Evolutionary conservation across 2,329 filamentous ascomycete genomes (phyloP).

Genomic region (Exophiala sp.): DNA sequence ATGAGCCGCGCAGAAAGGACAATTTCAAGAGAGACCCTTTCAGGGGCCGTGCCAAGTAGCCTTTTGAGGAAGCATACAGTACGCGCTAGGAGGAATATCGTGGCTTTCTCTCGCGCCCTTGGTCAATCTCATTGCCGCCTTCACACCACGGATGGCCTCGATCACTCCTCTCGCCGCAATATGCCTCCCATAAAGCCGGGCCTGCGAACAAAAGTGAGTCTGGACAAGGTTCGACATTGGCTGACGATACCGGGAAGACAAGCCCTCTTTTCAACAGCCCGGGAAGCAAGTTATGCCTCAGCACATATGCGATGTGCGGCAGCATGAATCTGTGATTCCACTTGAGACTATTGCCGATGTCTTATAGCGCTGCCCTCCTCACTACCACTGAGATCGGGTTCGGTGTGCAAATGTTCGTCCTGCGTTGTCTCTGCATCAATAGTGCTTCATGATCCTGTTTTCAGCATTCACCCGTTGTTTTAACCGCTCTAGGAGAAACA

Average conservation of each 20-base stretch:
- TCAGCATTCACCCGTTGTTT: not conserved
- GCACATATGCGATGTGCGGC: constrained; percentile 9
- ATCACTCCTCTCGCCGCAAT: constrained; percentile 13
- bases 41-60: constrained; percentile 18
- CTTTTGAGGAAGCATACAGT: constrained; percentile 3
- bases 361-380: constrained; percentile 18
- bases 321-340: not conserved
- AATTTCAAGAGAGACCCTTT: constrained; percentile 11
- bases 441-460: not conserved
- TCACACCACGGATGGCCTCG: constrained; percentile 21
- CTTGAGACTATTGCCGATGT: constrained; percentile 2
- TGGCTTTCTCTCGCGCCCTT: constrained; percentile 17
- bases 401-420: constrained; percentile 12
- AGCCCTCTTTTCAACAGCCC: constrained; percentile 12
- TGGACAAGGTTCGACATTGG: constrained; percentile 22
- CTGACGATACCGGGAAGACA: constrained; percentile 5
- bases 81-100: constrained; percentile 13
- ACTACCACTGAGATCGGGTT: constrained; percentile 1
- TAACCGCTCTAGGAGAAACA: not conserved
- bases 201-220: constrained; percentile 8
- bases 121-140: constrained; percentile 21
- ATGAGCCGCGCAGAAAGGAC: constrained; percentile 3
- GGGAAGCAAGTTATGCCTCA: constrained; percentile 10
- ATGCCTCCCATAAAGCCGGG: constrained; percentile 2
- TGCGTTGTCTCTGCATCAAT: constrained; percentile 7